Evolutionary conservation across 1,284 basidiomycete species (phyloP).

Genomic region (Ceratobasidium sp.): DNA sequence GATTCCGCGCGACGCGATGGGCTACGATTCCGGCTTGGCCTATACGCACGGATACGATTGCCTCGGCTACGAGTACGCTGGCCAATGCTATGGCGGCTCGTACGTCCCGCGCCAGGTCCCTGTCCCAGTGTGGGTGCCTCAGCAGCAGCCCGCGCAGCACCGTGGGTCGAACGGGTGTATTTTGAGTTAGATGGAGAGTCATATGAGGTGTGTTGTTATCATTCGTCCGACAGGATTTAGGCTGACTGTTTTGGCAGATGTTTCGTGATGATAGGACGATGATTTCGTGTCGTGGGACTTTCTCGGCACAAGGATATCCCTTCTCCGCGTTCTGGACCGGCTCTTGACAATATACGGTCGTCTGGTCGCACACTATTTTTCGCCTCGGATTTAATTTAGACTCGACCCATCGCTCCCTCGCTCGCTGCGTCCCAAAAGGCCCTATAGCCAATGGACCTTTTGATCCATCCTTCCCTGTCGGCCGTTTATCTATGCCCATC

Average conservation of each 20-base stretch:
- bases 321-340: conserved; percentile 14
- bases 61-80: conserved; percentile 18
- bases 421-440: conserved; percentile 29
- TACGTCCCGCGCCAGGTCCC: conserved; percentile 22
- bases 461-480: conserved; percentile 7
- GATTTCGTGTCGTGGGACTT: conserved; percentile 2
- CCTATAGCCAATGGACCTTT: conserved; percentile 12
- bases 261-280: conserved; percentile 25
- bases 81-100: conserved; percentile 12
- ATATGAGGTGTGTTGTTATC: conserved; percentile 6
- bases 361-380: conserved; percentile 23
- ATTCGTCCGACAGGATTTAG: neutral
- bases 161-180: conserved; percentile 27
- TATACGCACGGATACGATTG: conserved; percentile 14
- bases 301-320: conserved; percentile 15
- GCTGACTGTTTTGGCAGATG: neutral
- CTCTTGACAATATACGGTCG: conserved; percentile 9
- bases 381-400: conserved; percentile 32
- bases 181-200: conserved; percentile 29
- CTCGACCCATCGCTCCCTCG: conserved; percentile 9
- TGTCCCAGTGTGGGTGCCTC: conserved; percentile 20
- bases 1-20: conserved; percentile 30
- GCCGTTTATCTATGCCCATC: conserved; percentile 16
- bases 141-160: conserved; percentile 20
- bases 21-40: conserved; percentile 18